Evolutionary conservation across 768 basidiomycete species (phyloP).

Genomic region (Amanita exitialis): DNA sequence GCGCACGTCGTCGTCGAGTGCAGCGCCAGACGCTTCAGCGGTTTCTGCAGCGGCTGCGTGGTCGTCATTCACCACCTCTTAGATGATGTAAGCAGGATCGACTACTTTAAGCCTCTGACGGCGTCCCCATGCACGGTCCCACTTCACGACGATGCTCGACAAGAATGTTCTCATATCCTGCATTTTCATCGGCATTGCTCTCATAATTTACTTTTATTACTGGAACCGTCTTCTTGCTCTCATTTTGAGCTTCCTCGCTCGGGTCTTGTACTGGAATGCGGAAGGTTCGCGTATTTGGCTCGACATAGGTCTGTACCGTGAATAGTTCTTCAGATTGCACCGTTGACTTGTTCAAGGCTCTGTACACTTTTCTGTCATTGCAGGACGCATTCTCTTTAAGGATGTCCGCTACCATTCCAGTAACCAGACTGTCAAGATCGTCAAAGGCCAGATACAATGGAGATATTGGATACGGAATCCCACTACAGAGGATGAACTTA

Average conservation of each 20-base stretch:
- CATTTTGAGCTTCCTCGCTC: slow-evolving; percentile 53
- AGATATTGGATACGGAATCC: slow-evolving; percentile 87
- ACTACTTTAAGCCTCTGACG: not conserved
- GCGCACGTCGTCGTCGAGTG: slow-evolving; percentile 68
- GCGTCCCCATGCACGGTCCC: not conserved
- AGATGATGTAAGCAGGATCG: not conserved
- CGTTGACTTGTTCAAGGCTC: slow-evolving; percentile 44
- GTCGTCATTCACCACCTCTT: slow-evolving; percentile 4
- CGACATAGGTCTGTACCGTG: slow-evolving; percentile 50
- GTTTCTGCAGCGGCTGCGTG: slow-evolving; percentile 19
- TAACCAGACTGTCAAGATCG: slow-evolving; percentile 79
- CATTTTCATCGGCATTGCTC: slow-evolving; percentile 41
- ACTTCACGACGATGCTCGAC: slow-evolving; percentile 36
- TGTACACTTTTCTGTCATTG: slow-evolving; percentile 83
- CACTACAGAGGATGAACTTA: slow-evolving; percentile 63
- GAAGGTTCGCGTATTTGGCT: slow-evolving; percentile 75
- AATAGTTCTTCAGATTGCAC: not conserved
- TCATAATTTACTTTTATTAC: slow-evolving; percentile 79
- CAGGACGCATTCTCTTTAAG: slow-evolving; percentile 82
- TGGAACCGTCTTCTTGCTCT: slow-evolving; percentile 80
- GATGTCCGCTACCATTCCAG: slow-evolving; percentile 86
- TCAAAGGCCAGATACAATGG: slow-evolving; percentile 86
- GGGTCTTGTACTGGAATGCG: slow-evolving; percentile 71
- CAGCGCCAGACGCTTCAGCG: slow-evolving; percentile 56
- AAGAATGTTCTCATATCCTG: slow-evolving; percentile 53